Percentiles rank a stretch among this genome's conserved stretches.
Conservation (phyloP, 225 moss, liverwort and hornwort genomes). For the Lunularia cruciata region DNA sequence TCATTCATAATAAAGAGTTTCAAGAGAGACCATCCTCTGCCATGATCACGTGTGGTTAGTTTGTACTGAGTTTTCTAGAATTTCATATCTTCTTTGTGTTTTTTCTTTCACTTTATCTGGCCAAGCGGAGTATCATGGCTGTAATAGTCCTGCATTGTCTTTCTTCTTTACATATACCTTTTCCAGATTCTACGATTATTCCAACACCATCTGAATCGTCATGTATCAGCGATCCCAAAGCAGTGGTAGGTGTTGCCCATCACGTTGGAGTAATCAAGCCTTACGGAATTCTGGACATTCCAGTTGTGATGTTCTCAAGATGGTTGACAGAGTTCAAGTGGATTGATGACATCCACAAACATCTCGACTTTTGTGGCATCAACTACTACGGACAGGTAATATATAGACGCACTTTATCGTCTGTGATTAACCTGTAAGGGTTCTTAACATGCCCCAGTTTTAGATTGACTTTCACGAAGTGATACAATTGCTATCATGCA, state of each 20-base stretch:
- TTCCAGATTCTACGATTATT: too few species aligned
- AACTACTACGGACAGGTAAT: conserved; percentile 96
- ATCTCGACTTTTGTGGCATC: conserved; percentile 88
- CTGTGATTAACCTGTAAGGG: neutral
- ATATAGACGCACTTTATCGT: neutral
- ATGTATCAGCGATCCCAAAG: conserved; percentile 48
- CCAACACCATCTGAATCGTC: neutral
- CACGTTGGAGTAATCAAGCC: conserved; percentile 92
- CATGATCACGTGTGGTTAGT: too few species aligned
- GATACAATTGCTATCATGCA: too few species aligned
- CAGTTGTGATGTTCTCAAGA: conserved; percentile 60
- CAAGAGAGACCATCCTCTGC: too few species aligned
- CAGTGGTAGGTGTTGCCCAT: conserved; percentile 87
- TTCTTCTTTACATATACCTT: too few species aligned
- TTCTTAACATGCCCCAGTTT: neutral
- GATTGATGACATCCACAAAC: conserved; percentile 73
- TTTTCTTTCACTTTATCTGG: too few species aligned
- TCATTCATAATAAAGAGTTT: too few species aligned
- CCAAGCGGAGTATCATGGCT: too few species aligned
- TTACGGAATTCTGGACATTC: conserved; percentile 88
- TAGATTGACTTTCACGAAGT: too few species aligned
- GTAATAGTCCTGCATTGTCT: too few species aligned
- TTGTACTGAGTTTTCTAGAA: neutral
- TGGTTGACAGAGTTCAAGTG: conserved; percentile 76
- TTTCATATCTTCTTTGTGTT: neutral